Evolutionary conservation across 345 rosid genomes (phyloP).

Genomic region (Chamaenerion angustifolium): DNA sequence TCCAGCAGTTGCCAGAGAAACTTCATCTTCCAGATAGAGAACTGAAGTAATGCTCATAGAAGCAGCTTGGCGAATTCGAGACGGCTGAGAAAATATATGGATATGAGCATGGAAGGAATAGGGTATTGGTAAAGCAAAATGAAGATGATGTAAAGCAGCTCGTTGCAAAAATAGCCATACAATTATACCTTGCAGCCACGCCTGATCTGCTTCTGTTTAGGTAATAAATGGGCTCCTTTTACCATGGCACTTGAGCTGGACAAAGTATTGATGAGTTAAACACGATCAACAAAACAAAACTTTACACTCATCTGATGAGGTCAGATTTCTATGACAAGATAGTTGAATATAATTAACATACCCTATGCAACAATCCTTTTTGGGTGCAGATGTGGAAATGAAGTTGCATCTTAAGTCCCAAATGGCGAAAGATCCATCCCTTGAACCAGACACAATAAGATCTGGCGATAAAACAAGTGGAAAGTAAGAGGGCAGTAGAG

Average conservation of each 20-base stretch:
- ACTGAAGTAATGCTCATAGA: slow-evolving; percentile 85
- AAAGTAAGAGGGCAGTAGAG: neutral
- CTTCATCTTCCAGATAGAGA: slow-evolving; percentile 71
- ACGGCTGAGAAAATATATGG: too few species aligned
- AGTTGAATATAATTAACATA: slow-evolving; percentile 12
- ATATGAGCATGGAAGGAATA: too few species aligned
- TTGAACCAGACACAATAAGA: slow-evolving; percentile 74
- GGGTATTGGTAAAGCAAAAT: too few species aligned
- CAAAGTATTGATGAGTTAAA: neutral
- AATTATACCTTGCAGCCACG: slow-evolving; percentile 43
- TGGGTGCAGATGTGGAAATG: slow-evolving; percentile 18
- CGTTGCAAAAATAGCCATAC: neutral
- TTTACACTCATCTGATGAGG: too few species aligned
- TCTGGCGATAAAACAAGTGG: slow-evolving; percentile 21
- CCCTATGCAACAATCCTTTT: slow-evolving; percentile 24
- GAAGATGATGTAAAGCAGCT: too few species aligned
- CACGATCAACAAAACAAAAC: too few species aligned
- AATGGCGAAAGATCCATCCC: slow-evolving; percentile 82
- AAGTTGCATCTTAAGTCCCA: slow-evolving; percentile 85
- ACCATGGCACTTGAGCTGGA: slow-evolving; percentile 53
- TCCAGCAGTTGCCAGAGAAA: slow-evolving; percentile 77
- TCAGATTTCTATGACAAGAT: too few species aligned
- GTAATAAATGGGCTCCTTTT: slow-evolving; percentile 65
- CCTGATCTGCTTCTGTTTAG: slow-evolving; percentile 46
- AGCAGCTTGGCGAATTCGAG: slow-evolving; percentile 39